Conservation (phyloP, 2,329 filamentous ascomycete species). For the Fusarium lateritium region DNA sequence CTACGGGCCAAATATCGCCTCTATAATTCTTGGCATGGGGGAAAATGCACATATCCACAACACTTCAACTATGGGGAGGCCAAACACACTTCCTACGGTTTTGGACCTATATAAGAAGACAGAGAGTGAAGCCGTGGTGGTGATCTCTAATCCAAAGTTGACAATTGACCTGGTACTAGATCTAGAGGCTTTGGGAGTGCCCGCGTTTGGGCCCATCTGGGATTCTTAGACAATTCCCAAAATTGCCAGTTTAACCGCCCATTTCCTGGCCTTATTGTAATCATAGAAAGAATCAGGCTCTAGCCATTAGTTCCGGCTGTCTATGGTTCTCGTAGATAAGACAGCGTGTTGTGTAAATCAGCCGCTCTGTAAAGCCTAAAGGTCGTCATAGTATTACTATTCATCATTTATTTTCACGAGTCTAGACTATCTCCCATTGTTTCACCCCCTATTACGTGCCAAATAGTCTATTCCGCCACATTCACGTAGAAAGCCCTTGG, state of each 20-base stretch:
- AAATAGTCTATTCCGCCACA: neutral
- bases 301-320: neutral
- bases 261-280: no score
- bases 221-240: conserved; percentile 56
- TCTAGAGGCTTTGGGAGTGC: conserved; percentile 72
- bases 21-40: conserved; percentile 67
- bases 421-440: neutral
- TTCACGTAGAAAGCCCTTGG: no score
- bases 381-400: neutral
- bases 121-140: conserved; percentile 75
- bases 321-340: neutral
- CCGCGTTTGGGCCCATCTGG: conserved; percentile 79
- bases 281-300: no score
- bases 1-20: conserved; percentile 69
- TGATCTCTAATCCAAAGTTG: conserved; percentile 75
- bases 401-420: neutral
- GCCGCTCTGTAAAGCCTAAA: neutral
- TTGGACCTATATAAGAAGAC: conserved; percentile 67
- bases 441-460: neutral
- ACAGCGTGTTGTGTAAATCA: neutral
- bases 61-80: conserved; percentile 68
- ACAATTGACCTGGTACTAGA: conserved; percentile 75
- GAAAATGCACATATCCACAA: conserved; percentile 74
- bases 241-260: no score
- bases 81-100: conserved; percentile 61